Percentiles rank a stretch among this genome's conserved stretches.
phyloP scores from a whole-genome alignment of 345 rosid species.

The Moricandia moricandioides region DNA sequence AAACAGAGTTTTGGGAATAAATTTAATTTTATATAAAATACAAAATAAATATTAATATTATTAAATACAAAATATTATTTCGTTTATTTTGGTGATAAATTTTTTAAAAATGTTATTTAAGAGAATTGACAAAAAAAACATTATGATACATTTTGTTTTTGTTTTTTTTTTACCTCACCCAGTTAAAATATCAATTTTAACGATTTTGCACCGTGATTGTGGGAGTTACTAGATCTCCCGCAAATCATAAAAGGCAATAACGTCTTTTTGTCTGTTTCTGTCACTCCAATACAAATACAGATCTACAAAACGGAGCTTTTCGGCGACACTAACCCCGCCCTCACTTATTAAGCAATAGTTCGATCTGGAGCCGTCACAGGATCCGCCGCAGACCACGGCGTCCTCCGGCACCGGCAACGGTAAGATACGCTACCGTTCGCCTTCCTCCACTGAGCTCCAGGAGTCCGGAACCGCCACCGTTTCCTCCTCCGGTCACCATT shows the following conservation, averaged over 20 bases:
- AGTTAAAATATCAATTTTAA: too few relatives aligned
- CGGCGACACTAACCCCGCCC: background rate
- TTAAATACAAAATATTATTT: too few relatives aligned
- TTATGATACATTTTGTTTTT: background rate
- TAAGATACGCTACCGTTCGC: slow-evolving; percentile 89
- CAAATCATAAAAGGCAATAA: slow-evolving; percentile 19
- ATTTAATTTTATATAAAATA: too few relatives aligned
- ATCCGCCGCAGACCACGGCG: slow-evolving; percentile 59
- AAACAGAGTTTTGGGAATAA: too few relatives aligned
- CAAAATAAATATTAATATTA: too few relatives aligned
- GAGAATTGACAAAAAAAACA: too few relatives aligned
- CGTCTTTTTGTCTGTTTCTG: slow-evolving; percentile 28
- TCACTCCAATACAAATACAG: slow-evolving; percentile 24
- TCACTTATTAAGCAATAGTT: background rate
- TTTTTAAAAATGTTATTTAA: too few relatives aligned
- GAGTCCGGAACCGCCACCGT: slow-evolving; percentile 35
- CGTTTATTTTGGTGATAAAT: too few relatives aligned
- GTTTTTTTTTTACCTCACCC: too few relatives aligned
- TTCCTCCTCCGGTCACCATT: slow-evolving; percentile 28
- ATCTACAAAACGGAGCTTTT: slow-evolving; percentile 16
- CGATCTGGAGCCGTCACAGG: slow-evolving; percentile 82
- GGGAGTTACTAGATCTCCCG: too few relatives aligned
- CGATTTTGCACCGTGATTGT: too few relatives aligned
- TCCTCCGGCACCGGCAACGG: slow-evolving; percentile 55
- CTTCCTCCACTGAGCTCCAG: slow-evolving; percentile 59